These are phyloP conservation scores for Solanum gracilifrons DNA, from an alignment of 257 asterid genomes.

Conservation along the genomic window DNA sequence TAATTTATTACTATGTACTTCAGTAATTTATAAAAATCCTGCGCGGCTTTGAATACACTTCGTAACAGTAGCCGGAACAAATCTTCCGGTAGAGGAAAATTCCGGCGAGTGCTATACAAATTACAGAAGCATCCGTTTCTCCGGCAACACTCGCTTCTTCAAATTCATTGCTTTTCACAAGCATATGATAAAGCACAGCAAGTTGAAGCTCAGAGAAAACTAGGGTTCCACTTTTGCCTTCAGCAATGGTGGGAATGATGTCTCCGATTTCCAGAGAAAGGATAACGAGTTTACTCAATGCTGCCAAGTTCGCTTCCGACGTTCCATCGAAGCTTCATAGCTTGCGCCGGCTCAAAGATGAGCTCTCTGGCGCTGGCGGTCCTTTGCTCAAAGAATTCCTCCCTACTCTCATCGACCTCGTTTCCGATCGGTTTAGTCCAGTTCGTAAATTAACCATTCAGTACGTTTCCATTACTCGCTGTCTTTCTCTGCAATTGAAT, in stretches of 20 bases:
- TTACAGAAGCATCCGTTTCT: not conserved
- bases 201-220: not conserved
- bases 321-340: conserved; percentile 48
- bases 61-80: not conserved
- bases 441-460: conserved; percentile 59
- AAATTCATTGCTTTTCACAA: not conserved
- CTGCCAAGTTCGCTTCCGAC: conserved; percentile 36
- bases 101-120: not conserved
- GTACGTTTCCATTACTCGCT: conserved; percentile 26
- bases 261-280: conserved; percentile 40
- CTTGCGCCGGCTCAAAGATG: conserved; percentile 49
- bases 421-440: conserved; percentile 58
- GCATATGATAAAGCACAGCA: not conserved
- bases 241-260: conserved; percentile 41
- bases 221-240: conserved; percentile 6
- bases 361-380: conserved; percentile 44
- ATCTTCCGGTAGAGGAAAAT: not conserved
- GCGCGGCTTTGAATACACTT: not conserved
- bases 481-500: not conserved
- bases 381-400: conserved; percentile 35
- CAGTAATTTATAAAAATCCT: not conserved
- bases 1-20: not conserved
- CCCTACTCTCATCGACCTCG: conserved; percentile 53
- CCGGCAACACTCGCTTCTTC: not conserved
- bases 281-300: conserved; percentile 36